Percentiles rank a stretch among this genome's conserved stretches.
Conservation (phyloP, 495 filamentous ascomycete genomes). For the Penicillium roqueforti region DNA sequence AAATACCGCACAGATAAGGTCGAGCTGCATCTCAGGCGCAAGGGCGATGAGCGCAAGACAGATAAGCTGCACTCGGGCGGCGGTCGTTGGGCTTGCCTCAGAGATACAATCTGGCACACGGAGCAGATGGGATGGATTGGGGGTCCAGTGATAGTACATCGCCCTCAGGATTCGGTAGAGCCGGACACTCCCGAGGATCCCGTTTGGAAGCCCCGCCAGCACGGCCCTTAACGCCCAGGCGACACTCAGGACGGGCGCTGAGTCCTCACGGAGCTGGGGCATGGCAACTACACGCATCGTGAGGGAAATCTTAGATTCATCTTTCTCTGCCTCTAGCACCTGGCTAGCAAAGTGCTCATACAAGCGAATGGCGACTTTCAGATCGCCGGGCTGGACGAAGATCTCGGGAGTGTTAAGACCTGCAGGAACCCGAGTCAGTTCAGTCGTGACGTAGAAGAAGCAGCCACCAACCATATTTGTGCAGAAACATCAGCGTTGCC, state of each 20-base stretch:
- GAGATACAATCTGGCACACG: constrained; percentile 11
- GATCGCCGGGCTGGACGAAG: constrained; percentile 33
- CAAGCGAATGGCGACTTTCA: constrained; percentile 27
- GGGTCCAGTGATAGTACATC: constrained; percentile 51
- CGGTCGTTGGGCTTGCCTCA: constrained; percentile 13
- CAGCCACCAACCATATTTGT: constrained; percentile 56
- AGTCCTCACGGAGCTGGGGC: constrained; percentile 18
- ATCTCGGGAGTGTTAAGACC: constrained; percentile 17
- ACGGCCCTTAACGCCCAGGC: constrained; percentile 69
- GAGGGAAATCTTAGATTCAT: constrained; percentile 29
- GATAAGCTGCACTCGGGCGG: constrained; percentile 28
- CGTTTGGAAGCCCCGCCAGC: constrained; percentile 65
- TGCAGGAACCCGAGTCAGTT: constrained; percentile 18
- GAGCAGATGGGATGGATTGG: constrained; percentile 40
- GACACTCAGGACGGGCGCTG: constrained; percentile 58
- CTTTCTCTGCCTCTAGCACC: constrained; percentile 33
- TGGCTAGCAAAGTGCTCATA: constrained; percentile 40
- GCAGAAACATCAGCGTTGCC: constrained; percentile 62
- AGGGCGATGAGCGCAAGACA: constrained; percentile 38
- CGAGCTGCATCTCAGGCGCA: constrained; percentile 35
- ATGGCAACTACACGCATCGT: constrained; percentile 30
- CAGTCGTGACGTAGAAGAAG: constrained; percentile 7
- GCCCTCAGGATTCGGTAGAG: constrained; percentile 63
- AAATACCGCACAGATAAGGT: constrained; percentile 41
- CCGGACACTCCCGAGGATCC: constrained; percentile 64